phyloP scores from a whole-genome alignment of 495 filamentous ascomycete genomes.

The Trichoderma erinaceum region DNA sequence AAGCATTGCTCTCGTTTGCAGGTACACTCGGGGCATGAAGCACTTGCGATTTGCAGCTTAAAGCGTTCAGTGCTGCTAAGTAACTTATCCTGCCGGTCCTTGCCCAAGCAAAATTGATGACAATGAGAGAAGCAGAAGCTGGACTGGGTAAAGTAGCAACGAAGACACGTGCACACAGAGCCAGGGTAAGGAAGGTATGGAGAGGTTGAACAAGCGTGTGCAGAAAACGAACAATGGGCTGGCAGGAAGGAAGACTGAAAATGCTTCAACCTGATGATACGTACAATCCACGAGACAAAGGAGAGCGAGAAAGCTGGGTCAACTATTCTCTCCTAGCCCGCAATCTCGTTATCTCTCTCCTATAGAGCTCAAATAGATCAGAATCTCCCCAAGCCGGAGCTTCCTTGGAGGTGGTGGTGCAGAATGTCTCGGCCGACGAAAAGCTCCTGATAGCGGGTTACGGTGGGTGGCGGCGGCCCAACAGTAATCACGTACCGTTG shows the following conservation, averaged over 20 bases:
- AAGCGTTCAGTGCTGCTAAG: too few species aligned
- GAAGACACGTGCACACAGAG: not conserved
- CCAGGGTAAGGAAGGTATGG: not conserved
- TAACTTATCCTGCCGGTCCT: too few species aligned
- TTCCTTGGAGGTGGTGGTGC: not conserved
- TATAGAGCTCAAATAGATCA: not conserved
- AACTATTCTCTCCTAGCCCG: not conserved
- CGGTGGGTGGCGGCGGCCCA: constrained; percentile 7
- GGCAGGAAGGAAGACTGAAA: not conserved
- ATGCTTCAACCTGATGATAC: constrained; percentile 11
- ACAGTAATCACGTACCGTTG: not conserved
- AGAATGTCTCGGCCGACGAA: not conserved
- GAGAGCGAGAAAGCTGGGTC: not conserved
- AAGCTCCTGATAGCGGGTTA: not conserved
- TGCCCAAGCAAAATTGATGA: too few species aligned
- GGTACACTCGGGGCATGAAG: not conserved
- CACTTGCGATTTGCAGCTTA: not conserved
- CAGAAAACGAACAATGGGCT: not conserved
- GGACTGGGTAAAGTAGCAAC: not conserved
- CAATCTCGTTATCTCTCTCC: not conserved
- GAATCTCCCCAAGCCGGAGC: not conserved
- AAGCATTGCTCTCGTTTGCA: not conserved
- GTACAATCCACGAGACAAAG: constrained; percentile 13
- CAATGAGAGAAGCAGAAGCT: too few species aligned
- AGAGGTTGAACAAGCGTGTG: not conserved